Evolutionary conservation across 1,284 basidiomycete species (phyloP).

Genomic region (Trichosporon ovoides): DNA sequence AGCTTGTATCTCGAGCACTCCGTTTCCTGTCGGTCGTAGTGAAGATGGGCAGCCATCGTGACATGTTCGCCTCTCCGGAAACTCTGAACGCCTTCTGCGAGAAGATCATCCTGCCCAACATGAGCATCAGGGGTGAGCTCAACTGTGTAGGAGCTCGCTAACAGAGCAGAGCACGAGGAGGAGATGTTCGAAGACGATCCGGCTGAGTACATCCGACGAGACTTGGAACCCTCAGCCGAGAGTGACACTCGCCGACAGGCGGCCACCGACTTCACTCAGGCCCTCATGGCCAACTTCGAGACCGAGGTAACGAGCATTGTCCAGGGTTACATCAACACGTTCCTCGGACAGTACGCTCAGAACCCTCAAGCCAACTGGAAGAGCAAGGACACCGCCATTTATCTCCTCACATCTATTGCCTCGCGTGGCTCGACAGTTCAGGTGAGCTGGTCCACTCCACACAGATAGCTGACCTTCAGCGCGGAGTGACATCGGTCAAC

Average conservation of each 20-base stretch:
- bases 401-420: conserved; percentile 84
- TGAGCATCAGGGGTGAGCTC: conserved; percentile 62
- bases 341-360: conserved; percentile 58
- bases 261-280: conserved; percentile 85
- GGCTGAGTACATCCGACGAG: conserved; percentile 86
- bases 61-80: conserved; percentile 58
- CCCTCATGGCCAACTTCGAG: conserved; percentile 76
- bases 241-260: conserved; percentile 79
- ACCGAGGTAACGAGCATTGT: conserved; percentile 78
- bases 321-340: conserved; percentile 71
- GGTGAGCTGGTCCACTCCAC: conserved; percentile 50
- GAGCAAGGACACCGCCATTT: conserved; percentile 93
- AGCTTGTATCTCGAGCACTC: conserved; percentile 87
- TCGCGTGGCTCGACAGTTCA: conserved; percentile 76
- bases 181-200: conserved; percentile 98
- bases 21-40: conserved; percentile 90
- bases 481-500: conserved; percentile 90
- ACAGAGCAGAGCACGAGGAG: conserved; percentile 66
- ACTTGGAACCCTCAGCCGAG: conserved; percentile 57
- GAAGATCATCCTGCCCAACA: conserved; percentile 90
- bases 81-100: conserved; percentile 80
- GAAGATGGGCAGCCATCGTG: conserved; percentile 70
- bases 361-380: conserved; percentile 76
- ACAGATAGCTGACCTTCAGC: conserved; percentile 51
- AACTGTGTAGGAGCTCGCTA: neutral